Conservation (phyloP, 116 monocot genomes). For the Phalaenopsis hybrid region DNA sequence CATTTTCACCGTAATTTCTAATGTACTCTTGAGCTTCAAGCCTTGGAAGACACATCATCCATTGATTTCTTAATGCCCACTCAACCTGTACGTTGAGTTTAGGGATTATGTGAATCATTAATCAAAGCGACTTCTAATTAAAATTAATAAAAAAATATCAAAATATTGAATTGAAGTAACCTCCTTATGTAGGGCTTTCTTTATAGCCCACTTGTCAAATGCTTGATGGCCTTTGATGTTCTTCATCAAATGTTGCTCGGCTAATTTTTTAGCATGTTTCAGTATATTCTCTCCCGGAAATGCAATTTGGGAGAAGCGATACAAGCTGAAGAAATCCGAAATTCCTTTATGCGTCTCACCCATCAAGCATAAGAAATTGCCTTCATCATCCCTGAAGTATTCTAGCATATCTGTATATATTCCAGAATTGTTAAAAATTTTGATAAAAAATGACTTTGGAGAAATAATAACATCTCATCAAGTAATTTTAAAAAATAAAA, state of each 20-base stretch:
- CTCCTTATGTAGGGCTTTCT: constrained; percentile 23
- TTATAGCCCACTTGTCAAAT: constrained; percentile 25
- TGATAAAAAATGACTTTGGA: too few species aligned
- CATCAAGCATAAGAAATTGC: constrained; percentile 15
- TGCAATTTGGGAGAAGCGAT: constrained; percentile 22
- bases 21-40: constrained; percentile 22
- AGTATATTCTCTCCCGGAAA: constrained; percentile 29
- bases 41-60: constrained; percentile 16
- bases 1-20: constrained; percentile 18
- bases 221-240: constrained; percentile 10
- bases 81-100: constrained; percentile 6
- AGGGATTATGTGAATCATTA: neutral
- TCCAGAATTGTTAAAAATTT: neutral
- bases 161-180: neutral
- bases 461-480: too few species aligned
- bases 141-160: neutral
- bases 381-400: constrained; percentile 19
- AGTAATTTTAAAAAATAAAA: too few species aligned
- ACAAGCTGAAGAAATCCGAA: constrained; percentile 24
- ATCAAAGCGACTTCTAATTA: neutral
- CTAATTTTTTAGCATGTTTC: constrained; percentile 22
- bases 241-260: constrained; percentile 6
- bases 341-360: constrained; percentile 27
- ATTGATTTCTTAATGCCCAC: constrained; percentile 13
- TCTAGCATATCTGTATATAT: constrained; percentile 14